Conservation (phyloP, 176 grass and related monocot species). For the Lolium rigidum region DNA sequence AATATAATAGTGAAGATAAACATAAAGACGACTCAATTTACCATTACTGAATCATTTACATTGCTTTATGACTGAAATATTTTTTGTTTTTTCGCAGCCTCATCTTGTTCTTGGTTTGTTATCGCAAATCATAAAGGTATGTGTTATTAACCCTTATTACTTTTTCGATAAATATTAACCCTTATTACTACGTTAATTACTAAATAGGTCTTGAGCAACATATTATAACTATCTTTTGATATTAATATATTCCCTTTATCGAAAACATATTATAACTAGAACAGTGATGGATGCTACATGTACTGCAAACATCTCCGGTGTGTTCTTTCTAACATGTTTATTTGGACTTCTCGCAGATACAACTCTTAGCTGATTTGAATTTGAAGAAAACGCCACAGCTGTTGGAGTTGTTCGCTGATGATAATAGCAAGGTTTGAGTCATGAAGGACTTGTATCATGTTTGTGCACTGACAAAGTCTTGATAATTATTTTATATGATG, state of each 20-base stretch:
- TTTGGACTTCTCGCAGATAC: conserved; percentile 66
- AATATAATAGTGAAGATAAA: not conserved
- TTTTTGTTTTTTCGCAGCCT: conserved; percentile 63
- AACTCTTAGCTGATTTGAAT: conserved; percentile 95
- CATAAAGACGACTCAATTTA: not conserved
- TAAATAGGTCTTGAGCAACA: conserved; percentile 7
- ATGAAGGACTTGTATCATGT: conserved; percentile 9
- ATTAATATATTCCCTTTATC: no score
- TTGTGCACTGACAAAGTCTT: not conserved
- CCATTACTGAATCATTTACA: not conserved
- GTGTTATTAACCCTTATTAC: conserved; percentile 20
- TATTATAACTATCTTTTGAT: no score
- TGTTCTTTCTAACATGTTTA: conserved; percentile 30
- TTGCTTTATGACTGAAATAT: conserved; percentile 37
- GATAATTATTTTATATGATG: conserved; percentile 41
- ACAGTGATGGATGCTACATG: not conserved
- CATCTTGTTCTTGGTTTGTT: conserved; percentile 96
- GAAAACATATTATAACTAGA: no score
- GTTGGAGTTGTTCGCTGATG: conserved; percentile 78
- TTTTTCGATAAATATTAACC: no score
- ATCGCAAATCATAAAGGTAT: conserved; percentile 98
- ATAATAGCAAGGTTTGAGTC: conserved; percentile 57
- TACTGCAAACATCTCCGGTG: not conserved
- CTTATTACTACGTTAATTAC: conserved; percentile 6
- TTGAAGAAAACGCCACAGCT: conserved; percentile 94